Conservation (phyloP, 1,139 yeast genomes). For the Maudiozyma humilis region DNA sequence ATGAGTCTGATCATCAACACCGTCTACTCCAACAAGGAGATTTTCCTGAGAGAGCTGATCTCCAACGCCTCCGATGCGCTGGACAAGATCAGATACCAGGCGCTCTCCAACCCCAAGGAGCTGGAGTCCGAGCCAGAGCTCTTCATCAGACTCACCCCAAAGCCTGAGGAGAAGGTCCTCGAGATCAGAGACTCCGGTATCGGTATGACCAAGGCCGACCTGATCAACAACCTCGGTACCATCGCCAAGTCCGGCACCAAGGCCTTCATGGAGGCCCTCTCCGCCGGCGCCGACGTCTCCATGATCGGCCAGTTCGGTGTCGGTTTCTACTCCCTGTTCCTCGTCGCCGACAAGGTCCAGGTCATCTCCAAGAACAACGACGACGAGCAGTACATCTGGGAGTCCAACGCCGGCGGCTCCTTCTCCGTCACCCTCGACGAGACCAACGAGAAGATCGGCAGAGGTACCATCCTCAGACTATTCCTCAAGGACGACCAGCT, state of each 20-base stretch:
- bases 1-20: conserved; percentile 99
- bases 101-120: conserved; percentile 83
- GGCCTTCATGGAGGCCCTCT: conserved; percentile 97
- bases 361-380: conserved; percentile 98
- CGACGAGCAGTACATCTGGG: conserved; percentile 99
- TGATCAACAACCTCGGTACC: conserved; percentile 98
- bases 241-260: conserved; percentile 99
- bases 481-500: conserved; percentile 98
- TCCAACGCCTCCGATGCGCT: conserved; percentile 96
- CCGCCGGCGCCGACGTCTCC: conserved; percentile 99
- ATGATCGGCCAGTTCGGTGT: conserved; percentile 99
- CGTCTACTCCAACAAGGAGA: conserved; percentile 98
- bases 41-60: conserved; percentile 96
- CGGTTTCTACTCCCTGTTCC: conserved; percentile 98
- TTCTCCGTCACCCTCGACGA: conserved; percentile 93
- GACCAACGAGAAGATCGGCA: conserved; percentile 72
- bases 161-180: conserved; percentile 84
- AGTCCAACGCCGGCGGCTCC: conserved; percentile 99
- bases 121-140: conserved; percentile 94
- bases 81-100: conserved; percentile 96
- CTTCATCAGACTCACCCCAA: conserved; percentile 95
- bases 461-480: conserved; percentile 94
- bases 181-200: conserved; percentile 99
- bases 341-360: conserved; percentile 98
- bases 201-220: conserved; percentile 99